phyloP scores from a whole-genome alignment of 345 rosid genomes.

The Populus deltoides region DNA sequence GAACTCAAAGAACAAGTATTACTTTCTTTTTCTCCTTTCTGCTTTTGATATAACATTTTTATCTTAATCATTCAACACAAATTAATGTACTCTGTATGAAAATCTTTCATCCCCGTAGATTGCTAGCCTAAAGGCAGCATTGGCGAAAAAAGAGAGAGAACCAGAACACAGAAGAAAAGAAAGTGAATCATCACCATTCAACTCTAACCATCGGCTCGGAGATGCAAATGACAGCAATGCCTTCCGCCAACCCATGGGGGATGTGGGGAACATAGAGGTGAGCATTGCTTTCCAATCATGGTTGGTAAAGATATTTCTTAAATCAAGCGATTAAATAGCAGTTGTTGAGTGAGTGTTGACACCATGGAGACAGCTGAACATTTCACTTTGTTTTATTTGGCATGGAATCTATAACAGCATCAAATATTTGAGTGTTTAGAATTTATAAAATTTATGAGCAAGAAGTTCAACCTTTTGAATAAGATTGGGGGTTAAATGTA shows the following conservation, averaged over 20 bases:
- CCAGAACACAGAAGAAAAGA: slow-evolving; percentile 51
- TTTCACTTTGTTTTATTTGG: background rate
- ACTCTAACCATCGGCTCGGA: slow-evolving; percentile 42
- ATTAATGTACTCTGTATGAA: background rate
- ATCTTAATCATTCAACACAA: too few species aligned
- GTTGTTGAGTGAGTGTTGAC: too few species aligned
- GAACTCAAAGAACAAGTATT: slow-evolving; percentile 89
- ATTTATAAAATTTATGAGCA: background rate
- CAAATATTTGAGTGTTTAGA: background rate
- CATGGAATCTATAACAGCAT: background rate
- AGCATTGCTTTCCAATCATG: slow-evolving; percentile 13
- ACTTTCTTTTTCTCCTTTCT: slow-evolving; percentile 1
- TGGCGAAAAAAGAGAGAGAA: slow-evolving; percentile 68
- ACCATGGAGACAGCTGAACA: background rate
- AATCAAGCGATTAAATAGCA: background rate
- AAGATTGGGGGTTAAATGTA: background rate
- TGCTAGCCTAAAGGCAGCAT: slow-evolving; percentile 76
- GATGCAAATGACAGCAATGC: slow-evolving; percentile 34
- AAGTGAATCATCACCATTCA: slow-evolving; percentile 40
- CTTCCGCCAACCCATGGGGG: slow-evolving; percentile 55
- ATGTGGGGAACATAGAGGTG: slow-evolving; percentile 72
- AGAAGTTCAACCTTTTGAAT: background rate
- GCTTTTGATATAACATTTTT: background rate
- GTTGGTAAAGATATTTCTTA: background rate
- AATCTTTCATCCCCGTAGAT: slow-evolving; percentile 35